Base-by-base conservation (phyloP, 805 yeast genomes). In the Barnettozyma pratensis region DNA sequence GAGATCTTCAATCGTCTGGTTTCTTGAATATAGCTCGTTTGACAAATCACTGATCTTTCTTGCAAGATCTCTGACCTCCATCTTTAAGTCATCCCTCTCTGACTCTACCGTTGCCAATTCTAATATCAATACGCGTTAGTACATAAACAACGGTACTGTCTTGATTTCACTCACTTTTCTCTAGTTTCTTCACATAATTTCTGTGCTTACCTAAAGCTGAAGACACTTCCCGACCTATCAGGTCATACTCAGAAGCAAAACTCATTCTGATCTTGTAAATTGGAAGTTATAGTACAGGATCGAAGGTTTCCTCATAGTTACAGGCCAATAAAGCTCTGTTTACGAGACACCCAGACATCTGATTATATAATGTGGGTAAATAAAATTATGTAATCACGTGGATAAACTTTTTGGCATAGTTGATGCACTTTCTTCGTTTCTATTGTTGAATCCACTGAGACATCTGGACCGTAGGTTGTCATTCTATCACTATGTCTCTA, bases 141-240 rank as follows among this genome's bases (percentile, higher is more conserved):
- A 26, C 10, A 8, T 4, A 27, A 4, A 5, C 27, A n/a, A 36
- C 4, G 5, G 32, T 4, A 26, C 7, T 6, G 6, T n/a, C 30
- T 7, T 19, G 36, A 12, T 19, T 40, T 4, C 10, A 44, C 50
- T 19, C 30, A 47, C 50, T 36, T 11, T 30, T 32, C 44, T 42
- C 45, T 38, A 47, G 28, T 35, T 31, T 40, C 11, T 19, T 7
- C 0, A 44, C 19, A 34, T 43, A 40, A 8, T 31, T 47, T 7
- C 39, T 2, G 35, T 40, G 36, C 6, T 40, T 45, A 11, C n/a
- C 42, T 44, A 39, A 37, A 3, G 36, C 26, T 5, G 14, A 19
- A 5, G 39, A 39, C 37, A 47, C 31, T 19, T 38, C 47, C 1
- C 25, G 7, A 14, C 35, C 12, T 9, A 47, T 39, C 14, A 30